Percentiles rank a stretch among this genome's conserved stretches.
Evolutionary conservation across 805 yeast genomes (phyloP).

Genomic region (Torulaspora gathmanii): DNA sequence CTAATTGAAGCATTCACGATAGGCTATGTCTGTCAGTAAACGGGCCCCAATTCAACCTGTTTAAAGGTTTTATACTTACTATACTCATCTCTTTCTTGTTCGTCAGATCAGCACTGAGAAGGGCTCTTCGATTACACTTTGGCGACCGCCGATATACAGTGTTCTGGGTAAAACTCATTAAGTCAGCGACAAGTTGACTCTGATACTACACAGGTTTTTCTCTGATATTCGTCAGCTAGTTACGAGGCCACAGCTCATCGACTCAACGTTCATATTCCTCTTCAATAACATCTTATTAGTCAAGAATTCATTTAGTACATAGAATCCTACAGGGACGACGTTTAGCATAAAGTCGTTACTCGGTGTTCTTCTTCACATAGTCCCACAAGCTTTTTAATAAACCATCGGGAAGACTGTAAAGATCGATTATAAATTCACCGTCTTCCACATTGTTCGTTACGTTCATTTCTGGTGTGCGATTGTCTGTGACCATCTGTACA

Average conservation of each 20-base stretch:
- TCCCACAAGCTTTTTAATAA: conserved; percentile 92
- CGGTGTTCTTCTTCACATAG: conserved; percentile 70
- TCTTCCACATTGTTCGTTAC: conserved; percentile 92
- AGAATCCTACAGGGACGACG: not conserved
- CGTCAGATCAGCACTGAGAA: not conserved
- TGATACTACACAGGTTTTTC: no score
- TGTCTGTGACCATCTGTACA: conserved; percentile 96
- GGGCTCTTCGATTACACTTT: not conserved
- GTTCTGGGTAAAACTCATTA: no score
- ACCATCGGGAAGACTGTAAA: conserved; percentile 87
- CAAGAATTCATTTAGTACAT: not conserved
- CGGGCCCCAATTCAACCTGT: not conserved
- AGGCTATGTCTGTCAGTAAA: conserved; percentile 10
- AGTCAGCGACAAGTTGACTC: no score
- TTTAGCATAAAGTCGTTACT: conserved; percentile 13
- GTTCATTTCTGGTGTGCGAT: conserved; percentile 90
- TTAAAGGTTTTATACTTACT: conserved; percentile 8
- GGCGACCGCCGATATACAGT: not conserved
- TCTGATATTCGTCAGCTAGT: no score
- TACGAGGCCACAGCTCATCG: no score
- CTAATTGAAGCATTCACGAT: conserved; percentile 70
- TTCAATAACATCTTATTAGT: not conserved
- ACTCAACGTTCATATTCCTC: no score
- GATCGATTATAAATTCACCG: conserved; percentile 96
- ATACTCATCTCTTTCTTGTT: conserved; percentile 8